Evolutionary conservation across 805 yeast genomes (phyloP), one percentile per base, ranked within the genome.

Genomic region (Wickerhamiella sorbophila): DNA sequence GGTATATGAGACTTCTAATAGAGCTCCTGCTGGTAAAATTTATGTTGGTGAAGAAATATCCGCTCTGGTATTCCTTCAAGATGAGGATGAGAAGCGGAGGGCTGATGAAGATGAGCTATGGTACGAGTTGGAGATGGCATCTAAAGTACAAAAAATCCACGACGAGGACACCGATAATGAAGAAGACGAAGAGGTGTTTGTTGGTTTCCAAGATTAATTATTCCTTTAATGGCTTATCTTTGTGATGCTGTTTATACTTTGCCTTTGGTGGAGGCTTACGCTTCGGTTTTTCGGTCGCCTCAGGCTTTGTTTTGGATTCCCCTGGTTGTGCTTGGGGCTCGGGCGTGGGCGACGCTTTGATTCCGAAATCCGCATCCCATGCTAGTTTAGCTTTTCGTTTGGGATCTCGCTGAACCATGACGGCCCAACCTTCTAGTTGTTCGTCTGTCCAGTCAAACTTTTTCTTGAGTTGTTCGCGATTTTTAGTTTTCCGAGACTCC

Each of bases 361-460:
- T 5, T 10, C 33, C 33, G 15, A 12, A 31, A 8, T 31, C 16
- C 15, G 16, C 12, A 31, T 10, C n/a, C 36, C 21, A 15, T 18
- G 14, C 36, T 12, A 33, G 14, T 5, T 33, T 44, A 50, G 71
- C 70, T 48, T 72, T 77, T 43, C 81, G 66, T 35, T 66, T 65
- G 1, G 91, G 85, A 34, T 76, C 72, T 51, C 72, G 72, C 40
- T 73, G 68, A 16, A 86, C 56, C 79, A 81, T 79, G 43, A 80
- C 63, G 1, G 79, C 79, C 96, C 96, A 88, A 0, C 95, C 94
- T 65, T 87, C 95, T 38, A 88, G 74, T 56, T 84, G 94, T 54
- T 85, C 95, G 58, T 86, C 87, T 0, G 86, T 66, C 95, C 94
- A 85, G 1, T 66, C 65, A 0, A 78, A 70, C 31, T 66, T 64